Evolutionary conservation across 2,329 filamentous ascomycete species (phyloP), one percentile per base, ranked within the genome.

Genomic region (Lachnellula hyalina): DNA sequence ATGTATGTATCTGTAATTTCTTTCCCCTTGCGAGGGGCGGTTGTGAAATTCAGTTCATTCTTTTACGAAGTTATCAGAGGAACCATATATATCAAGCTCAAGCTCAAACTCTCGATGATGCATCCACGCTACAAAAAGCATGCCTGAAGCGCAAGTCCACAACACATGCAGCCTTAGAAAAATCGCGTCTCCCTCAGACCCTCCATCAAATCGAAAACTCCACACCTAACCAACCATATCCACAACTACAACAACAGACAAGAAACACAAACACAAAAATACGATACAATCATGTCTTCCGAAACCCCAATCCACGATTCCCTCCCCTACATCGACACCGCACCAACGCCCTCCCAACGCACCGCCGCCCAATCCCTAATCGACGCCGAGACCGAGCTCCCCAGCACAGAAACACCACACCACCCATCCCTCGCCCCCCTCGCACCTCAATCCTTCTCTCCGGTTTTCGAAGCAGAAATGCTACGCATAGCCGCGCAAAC

Each of bases 291-390:
- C 35, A 70, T 70, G 67, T 51, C 65, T 21, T 56, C 66, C 40
- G 60, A 60, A 55, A 64, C 56, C 25, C 54, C 59, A 14, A 60
- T 65, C 54, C 63, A 68, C 56, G 68, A 70, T 28, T 70, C 57
- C 52, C 59, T 62, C 54, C 61, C 52, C 35, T 62, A 96, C 74
- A 87, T 97, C 71, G 93, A 99, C 74, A 67, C 77, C 17, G 82
- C 87, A 51, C 87, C 87, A 41, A 85, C 86, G 5, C 69, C 79
- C 19, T 63, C 75, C 49, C 82, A 84, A 65, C 83, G 89, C 66
- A 74, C 78, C 54, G 80, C 83, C 58, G 90, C 90, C 54, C 77
- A 84, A 70, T 75, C 82, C 59, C 82, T 93, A 61, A 86, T 96
- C 64, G 70, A 78, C 57, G 74, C 81, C 67, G 89, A 95, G 68